Evolutionary conservation across 192 early-diverging fungal species (phyloP).

Genomic region (Allomyces macrogynus): DNA sequence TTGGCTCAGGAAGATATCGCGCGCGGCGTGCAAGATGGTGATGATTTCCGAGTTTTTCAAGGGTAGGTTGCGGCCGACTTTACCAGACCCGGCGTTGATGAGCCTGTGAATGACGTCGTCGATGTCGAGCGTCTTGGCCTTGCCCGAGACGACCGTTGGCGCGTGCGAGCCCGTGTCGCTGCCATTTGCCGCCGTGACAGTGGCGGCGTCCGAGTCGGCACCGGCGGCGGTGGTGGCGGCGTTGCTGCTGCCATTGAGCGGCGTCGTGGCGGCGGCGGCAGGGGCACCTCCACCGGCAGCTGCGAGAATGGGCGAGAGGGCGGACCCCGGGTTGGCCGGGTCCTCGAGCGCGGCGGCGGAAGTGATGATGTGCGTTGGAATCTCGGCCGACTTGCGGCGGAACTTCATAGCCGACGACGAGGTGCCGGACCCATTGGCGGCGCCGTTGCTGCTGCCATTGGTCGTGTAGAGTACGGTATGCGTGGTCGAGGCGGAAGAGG

Average conservation of each 20-base stretch:
- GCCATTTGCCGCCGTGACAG: not conserved
- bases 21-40: constrained; percentile 63
- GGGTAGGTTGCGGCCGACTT: constrained; percentile 56
- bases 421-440: not conserved
- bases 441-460: no score
- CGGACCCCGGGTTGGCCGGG: not conserved
- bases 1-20: constrained; percentile 77
- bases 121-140: constrained; percentile 37
- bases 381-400: not conserved
- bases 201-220: not conserved
- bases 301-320: not conserved
- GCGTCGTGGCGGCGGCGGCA: not conserved
- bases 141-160: not conserved
- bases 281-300: not conserved
- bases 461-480: not conserved
- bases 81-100: constrained; percentile 49
- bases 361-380: not conserved
- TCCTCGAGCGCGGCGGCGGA: not conserved
- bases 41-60: constrained; percentile 69
- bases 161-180: not conserved
- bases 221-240: not conserved
- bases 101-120: constrained; percentile 80
- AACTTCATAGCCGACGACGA: not conserved
- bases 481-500: not conserved
- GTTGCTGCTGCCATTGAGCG: not conserved